A percentile compares a stretch with the other conserved stretches of the same genome.
Evolutionary conservation across 1,139 yeast species (phyloP).

Genomic region (Saccharomyces hybrid): DNA sequence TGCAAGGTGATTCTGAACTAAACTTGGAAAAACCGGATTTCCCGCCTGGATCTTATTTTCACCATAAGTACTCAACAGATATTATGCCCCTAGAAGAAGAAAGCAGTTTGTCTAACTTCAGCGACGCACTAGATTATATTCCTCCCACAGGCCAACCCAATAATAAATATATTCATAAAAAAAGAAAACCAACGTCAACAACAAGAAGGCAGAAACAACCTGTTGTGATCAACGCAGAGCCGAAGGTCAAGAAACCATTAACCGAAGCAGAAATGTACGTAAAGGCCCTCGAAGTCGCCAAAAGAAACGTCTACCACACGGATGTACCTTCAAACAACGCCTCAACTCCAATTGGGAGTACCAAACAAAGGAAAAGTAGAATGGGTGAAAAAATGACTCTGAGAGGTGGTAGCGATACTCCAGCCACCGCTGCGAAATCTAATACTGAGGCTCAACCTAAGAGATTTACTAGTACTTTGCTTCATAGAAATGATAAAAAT

Average conservation of each 20-base stretch:
- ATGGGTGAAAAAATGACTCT: slow-evolving; percentile 23
- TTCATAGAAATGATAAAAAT: neutral
- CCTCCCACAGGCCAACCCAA: slow-evolving; percentile 8
- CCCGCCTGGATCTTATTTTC: neutral
- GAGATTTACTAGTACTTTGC: neutral
- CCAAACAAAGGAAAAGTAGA: slow-evolving; percentile 9
- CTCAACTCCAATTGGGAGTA: neutral
- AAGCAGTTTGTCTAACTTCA: slow-evolving; percentile 24
- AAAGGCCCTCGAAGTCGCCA: slow-evolving; percentile 30
- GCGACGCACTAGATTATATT: slow-evolving; percentile 25
- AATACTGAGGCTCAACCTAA: neutral
- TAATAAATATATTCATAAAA: neutral
- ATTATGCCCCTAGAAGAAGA: slow-evolving; percentile 18
- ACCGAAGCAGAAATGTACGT: slow-evolving; percentile 31
- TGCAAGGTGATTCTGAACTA: neutral
- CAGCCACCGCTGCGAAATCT: neutral
- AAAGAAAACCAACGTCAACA: slow-evolving; percentile 1
- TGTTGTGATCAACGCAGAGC: neutral
- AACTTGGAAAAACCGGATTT: neutral
- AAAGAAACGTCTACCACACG: slow-evolving; percentile 27
- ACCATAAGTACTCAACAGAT: slow-evolving; percentile 3
- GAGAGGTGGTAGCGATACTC: slow-evolving; percentile 8
- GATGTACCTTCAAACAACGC: neutral
- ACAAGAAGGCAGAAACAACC: neutral
- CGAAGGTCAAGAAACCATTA: slow-evolving; percentile 10